phyloP scores from a whole-genome alignment of 257 asterid species.

The Solanum corneliomulleri region DNA sequence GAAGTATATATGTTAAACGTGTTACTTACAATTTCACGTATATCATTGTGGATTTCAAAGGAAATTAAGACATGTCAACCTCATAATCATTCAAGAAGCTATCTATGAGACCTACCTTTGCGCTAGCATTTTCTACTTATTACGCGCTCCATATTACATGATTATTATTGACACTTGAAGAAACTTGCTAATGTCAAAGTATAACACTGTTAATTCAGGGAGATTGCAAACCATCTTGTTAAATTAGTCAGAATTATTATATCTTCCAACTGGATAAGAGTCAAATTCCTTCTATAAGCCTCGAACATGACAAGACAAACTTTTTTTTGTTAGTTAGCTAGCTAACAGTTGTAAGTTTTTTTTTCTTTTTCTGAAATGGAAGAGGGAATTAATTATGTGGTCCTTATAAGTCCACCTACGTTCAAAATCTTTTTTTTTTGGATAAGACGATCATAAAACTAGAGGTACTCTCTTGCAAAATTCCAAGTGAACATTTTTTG shows the following conservation, averaged over 20 bases:
- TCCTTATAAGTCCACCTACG: neutral
- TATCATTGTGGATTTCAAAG: neutral
- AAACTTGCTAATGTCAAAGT: too few species aligned
- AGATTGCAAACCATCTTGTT: too few species aligned
- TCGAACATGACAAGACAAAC: neutral
- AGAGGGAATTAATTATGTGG: neutral
- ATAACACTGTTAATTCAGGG: too few species aligned
- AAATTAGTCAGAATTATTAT: too few species aligned
- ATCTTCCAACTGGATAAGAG: too few species aligned
- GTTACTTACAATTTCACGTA: neutral
- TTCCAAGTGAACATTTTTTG: neutral
- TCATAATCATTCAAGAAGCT: neutral
- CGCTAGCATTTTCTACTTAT: neutral
- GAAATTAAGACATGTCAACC: neutral
- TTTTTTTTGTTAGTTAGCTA: neutral
- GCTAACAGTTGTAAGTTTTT: too few species aligned
- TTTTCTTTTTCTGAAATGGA: too few species aligned
- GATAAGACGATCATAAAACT: slow-evolving; percentile 12
- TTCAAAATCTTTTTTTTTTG: neutral
- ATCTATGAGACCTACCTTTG: neutral
- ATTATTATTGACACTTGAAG: too few species aligned
- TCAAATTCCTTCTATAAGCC: neutral
- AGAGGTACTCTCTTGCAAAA: slow-evolving; percentile 8
- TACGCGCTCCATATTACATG: too few species aligned
- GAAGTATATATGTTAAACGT: neutral